These are phyloP conservation scores for Combretum micranthum DNA, from an alignment of 345 rosid genomes.

Conservation along the genomic window DNA sequence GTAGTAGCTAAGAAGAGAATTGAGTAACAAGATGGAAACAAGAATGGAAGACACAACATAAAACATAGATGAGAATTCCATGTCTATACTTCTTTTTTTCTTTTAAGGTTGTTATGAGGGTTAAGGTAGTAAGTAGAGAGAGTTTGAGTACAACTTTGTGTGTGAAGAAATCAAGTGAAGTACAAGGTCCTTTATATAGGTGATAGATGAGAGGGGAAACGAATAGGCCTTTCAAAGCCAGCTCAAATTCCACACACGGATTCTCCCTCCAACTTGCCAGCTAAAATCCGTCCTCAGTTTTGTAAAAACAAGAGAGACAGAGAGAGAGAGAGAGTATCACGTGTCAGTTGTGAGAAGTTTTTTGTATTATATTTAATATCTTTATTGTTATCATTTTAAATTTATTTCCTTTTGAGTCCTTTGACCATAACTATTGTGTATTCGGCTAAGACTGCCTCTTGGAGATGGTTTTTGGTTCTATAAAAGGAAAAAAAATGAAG, in stretches of 20 bases:
- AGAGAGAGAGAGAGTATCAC: not conserved
- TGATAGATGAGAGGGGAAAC: not conserved
- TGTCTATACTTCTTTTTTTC: no score
- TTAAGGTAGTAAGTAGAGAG: not conserved
- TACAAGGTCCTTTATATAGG: not conserved
- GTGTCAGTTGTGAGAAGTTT: not conserved
- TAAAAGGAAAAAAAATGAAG: not conserved
- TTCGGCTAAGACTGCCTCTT: not conserved
- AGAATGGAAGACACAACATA: not conserved
- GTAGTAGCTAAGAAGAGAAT: not conserved
- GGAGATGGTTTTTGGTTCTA: not conserved
- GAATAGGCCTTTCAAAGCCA: not conserved
- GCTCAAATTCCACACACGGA: slow-evolving; percentile 5
- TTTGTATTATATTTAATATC: no score
- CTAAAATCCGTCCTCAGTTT: not conserved
- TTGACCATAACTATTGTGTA: no score
- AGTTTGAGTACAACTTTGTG: not conserved
- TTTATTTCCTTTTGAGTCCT: not conserved
- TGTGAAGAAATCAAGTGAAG: not conserved
- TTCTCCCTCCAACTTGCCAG: not conserved
- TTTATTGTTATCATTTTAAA: not conserved
- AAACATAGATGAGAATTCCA: slow-evolving; percentile 3
- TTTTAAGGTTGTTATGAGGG: not conserved
- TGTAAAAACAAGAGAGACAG: not conserved
- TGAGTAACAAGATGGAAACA: not conserved